phyloP scores from a whole-genome alignment of 2,329 filamentous ascomycete genomes.

The Pseudocercospora eumusae region DNA sequence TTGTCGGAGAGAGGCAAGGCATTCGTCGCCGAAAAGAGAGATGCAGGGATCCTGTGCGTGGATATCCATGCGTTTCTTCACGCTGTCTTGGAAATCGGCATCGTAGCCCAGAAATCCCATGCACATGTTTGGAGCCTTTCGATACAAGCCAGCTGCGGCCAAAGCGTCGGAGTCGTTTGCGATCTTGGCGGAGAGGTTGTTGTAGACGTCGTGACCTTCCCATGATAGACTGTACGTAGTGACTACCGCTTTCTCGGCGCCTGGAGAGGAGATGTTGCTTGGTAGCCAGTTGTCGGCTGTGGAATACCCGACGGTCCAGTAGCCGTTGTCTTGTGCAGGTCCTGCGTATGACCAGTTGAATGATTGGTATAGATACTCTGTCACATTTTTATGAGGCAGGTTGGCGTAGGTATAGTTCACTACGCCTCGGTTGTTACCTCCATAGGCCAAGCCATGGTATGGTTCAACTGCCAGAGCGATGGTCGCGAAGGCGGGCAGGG shows the following conservation, averaged over 20 bases:
- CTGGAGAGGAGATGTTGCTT: neutral
- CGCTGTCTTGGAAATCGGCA: slow-evolving; percentile 5
- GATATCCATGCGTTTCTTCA: slow-evolving; percentile 10
- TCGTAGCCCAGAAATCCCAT: slow-evolving; percentile 6
- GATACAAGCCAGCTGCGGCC: neutral
- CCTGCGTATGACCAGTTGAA: slow-evolving; percentile 10
- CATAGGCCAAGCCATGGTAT: neutral
- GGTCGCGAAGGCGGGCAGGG: neutral
- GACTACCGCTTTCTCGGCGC: neutral
- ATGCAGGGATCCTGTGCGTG: neutral
- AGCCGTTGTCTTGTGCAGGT: slow-evolving; percentile 5
- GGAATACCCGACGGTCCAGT: slow-evolving; percentile 4
- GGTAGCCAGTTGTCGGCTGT: slow-evolving; percentile 12
- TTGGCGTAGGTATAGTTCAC: slow-evolving; percentile 3
- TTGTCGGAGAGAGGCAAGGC: neutral
- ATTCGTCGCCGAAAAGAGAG: slow-evolving; percentile 8
- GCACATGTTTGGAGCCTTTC: slow-evolving; percentile 12
- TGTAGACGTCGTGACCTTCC: neutral
- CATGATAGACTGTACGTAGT: slow-evolving; percentile 1
- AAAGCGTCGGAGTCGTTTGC: slow-evolving; percentile 11
- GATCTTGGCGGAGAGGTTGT: slow-evolving; percentile 10
- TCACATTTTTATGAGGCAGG: slow-evolving; percentile 4
- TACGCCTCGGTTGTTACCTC: neutral
- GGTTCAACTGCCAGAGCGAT: neutral
- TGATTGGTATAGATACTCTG: neutral